Evolutionary conservation across 2,329 filamentous ascomycete genomes (phyloP).

Genomic region (Hirsutella rhossiliensis): DNA sequence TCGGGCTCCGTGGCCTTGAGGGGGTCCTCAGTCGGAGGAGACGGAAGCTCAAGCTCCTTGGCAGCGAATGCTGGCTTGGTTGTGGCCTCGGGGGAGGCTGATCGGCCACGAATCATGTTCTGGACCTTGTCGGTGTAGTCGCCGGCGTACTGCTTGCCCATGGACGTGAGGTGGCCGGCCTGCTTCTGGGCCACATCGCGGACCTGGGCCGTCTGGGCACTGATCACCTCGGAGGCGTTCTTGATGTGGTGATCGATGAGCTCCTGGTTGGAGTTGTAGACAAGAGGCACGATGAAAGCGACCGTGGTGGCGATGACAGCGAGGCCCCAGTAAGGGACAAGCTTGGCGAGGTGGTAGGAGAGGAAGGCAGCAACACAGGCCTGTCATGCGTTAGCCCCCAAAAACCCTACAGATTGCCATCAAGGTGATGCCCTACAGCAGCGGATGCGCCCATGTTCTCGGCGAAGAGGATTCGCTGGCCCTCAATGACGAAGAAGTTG

Average conservation of each 20-base stretch:
- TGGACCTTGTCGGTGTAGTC: slow-evolving; percentile 59
- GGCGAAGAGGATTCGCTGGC: slow-evolving; percentile 54
- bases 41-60: slow-evolving; percentile 22
- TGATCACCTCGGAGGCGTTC: slow-evolving; percentile 44
- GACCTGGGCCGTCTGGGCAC: slow-evolving; percentile 51
- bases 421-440: slow-evolving; percentile 33
- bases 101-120: slow-evolving; percentile 43
- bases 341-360: slow-evolving; percentile 57
- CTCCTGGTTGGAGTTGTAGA: slow-evolving; percentile 59
- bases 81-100: slow-evolving; percentile 26
- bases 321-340: slow-evolving; percentile 59
- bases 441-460: slow-evolving; percentile 52
- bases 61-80: slow-evolving; percentile 15
- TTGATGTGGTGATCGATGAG: slow-evolving; percentile 53
- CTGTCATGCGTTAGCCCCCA: slow-evolving; percentile 22
- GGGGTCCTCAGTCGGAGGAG: slow-evolving; percentile 24
- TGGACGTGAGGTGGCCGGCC: slow-evolving; percentile 47
- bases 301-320: slow-evolving; percentile 46
- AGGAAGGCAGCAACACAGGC: slow-evolving; percentile 48
- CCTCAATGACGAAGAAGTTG: slow-evolving; percentile 63
- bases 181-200: slow-evolving; percentile 51
- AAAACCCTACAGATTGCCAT: not conserved
- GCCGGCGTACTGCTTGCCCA: slow-evolving; percentile 56
- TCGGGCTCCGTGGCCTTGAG: slow-evolving; percentile 10
- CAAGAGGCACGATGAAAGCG: slow-evolving; percentile 48